Evolutionary conservation across 805 yeast species (phyloP), one percentile per base, ranked within the genome.

Genomic region (Priceomyces melissophilus): DNA sequence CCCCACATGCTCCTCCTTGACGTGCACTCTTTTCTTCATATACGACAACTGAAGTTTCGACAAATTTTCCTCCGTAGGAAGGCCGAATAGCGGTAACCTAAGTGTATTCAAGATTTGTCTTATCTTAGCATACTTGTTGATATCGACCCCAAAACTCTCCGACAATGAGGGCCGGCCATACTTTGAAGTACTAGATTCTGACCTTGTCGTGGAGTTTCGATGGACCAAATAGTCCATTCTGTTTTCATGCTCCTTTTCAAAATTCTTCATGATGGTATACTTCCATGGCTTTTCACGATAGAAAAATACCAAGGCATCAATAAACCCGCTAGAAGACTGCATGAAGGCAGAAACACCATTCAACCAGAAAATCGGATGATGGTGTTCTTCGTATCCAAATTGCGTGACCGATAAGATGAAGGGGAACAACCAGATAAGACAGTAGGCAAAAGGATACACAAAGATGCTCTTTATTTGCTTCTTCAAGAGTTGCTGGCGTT

Each of bases 201-300:
- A 32, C 32, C 30, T 26, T 17, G 32, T 15, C 13, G 28, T 28
- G 9, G 35, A 12, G 32, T 32, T 34, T 10, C 35, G 37, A 11
- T 25, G 20, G 26, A 50, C 32, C n/a, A 49, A n/a, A 29, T 43
- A 42, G 30, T 63, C 65, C 49, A 68, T 52, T 32, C 50, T 55
- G 29, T 45, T 46, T 3, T 40, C 49, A 42, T 68, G 61, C 20
- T 67, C 73, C 43, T 50, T 57, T 42, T 65, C 64, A 33, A 66
- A 69, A 47, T 60, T 64, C 30, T 45, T 50, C 70, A 65, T 60
- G 27, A 65, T 62, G 28, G 76, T 69, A 43, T 73, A 65, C 36
- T 68, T 67, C 95, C 95, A 87, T 1, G 96, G 96, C 43, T 69
- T 73, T 56, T 89, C 97, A 41, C 95, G 70, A 46, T 81, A 76